A percentile compares a stretch with the other conserved stretches of the same genome.
phyloP scores from a whole-genome alignment of 176 grass and related monocot genomes.

The Secale cereale region DNA sequence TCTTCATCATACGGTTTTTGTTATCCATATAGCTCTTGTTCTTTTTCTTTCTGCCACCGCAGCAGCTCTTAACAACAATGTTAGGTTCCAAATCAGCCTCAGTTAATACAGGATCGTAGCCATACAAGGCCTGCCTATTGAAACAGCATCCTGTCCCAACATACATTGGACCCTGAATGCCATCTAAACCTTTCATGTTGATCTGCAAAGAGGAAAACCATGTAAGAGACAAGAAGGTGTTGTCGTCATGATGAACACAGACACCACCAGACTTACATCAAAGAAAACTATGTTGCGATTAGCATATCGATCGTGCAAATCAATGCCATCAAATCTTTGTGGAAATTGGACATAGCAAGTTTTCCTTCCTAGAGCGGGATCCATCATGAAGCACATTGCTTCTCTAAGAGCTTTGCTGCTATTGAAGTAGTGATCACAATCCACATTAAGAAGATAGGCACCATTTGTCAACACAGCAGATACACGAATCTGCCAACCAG shows the following conservation, averaged over 20 bases:
- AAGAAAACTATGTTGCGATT: conserved; percentile 99
- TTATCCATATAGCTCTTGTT: conserved; percentile 94
- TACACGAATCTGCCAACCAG: conserved; percentile 79
- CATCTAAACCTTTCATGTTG: conserved; percentile 99
- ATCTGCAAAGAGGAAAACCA: conserved; percentile 63
- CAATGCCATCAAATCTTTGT: conserved; percentile 99
- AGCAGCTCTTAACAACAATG: conserved; percentile 87
- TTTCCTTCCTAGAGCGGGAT: conserved; percentile 87
- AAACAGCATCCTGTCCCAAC: conserved; percentile 99
- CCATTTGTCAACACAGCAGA: conserved; percentile 98
- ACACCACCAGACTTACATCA: conserved; percentile 62
- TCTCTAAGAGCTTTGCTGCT: conserved; percentile 99
- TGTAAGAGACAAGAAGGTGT: conserved; percentile 19
- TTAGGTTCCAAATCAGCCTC: conserved; percentile 98
- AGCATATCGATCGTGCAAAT: conserved; percentile 96
- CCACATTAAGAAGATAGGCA: conserved; percentile 99
- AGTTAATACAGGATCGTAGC: conserved; percentile 95
- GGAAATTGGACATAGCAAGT: conserved; percentile 99
- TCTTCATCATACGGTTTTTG: conserved; percentile 91
- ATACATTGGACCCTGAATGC: conserved; percentile 96
- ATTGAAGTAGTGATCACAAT: conserved; percentile 99
- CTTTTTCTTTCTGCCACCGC: conserved; percentile 94
- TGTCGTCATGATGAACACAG: neutral
- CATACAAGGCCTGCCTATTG: conserved; percentile 95
- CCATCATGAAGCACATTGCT: conserved; percentile 99